A percentile compares a stretch with the other conserved stretches of the same genome.
These are phyloP conservation scores for Brassica hybrid DNA, from an alignment of 441 rosid genomes.

Conservation along the genomic window DNA sequence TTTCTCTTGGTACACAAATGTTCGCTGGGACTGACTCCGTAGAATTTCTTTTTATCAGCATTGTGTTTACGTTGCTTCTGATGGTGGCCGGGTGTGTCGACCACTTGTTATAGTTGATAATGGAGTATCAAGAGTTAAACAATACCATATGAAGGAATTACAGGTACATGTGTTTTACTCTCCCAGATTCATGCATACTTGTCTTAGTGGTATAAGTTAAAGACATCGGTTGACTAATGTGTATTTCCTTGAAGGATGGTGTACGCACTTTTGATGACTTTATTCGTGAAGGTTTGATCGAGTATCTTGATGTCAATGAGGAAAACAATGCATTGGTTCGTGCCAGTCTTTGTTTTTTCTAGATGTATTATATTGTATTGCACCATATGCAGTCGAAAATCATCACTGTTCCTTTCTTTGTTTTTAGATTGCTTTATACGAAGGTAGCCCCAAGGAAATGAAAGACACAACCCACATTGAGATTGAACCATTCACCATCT, in stretches of 20 bases:
- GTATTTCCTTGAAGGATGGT: slow-evolving; percentile 68
- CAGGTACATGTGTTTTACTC: slow-evolving; percentile 53
- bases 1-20: slow-evolving; percentile 9
- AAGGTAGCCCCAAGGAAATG: slow-evolving; percentile 48
- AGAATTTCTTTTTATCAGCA: slow-evolving; percentile 54
- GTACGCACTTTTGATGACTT: slow-evolving; percentile 91
- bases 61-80: slow-evolving; percentile 95
- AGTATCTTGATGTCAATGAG: slow-evolving; percentile 98
- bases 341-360: slow-evolving; percentile 26
- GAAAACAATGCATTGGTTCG: slow-evolving; percentile 97
- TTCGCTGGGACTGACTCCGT: slow-evolving; percentile 37
- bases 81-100: slow-evolving; percentile 99
- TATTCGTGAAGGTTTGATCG: slow-evolving; percentile 86
- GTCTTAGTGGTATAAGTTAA: slow-evolving; percentile 22
- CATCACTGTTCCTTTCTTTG: slow-evolving; percentile 34
- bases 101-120: slow-evolving; percentile 98
- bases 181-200: slow-evolving; percentile 29
- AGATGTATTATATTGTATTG: slow-evolving; percentile 18
- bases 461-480: slow-evolving; percentile 89
- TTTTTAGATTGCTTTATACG: slow-evolving; percentile 89
- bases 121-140: slow-evolving; percentile 91
- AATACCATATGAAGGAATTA: slow-evolving; percentile 93
- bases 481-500: slow-evolving; percentile 97
- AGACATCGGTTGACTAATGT: slow-evolving; percentile 35
- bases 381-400: slow-evolving; percentile 18